These are phyloP conservation scores for Eucalyptus lansdowneana DNA, from an alignment of 345 rosid species.

Conservation along the genomic window DNA sequence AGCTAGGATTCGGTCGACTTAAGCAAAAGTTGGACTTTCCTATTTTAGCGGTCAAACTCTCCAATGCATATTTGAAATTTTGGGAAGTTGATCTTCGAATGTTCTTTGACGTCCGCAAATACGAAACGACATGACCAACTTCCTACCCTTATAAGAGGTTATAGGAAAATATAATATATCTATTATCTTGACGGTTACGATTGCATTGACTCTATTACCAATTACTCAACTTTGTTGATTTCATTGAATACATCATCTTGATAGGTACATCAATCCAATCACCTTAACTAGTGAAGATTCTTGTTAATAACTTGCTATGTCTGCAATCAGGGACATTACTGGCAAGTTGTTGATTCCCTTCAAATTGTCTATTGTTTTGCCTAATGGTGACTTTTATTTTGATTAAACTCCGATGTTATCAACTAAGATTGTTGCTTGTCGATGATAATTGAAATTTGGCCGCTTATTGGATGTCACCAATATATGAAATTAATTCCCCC, in stretches of 20 bases:
- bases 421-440: not conserved
- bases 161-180: not conserved
- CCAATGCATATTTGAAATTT: too few species aligned
- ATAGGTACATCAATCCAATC: not conserved
- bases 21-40: too few species aligned
- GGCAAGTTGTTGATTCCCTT: not conserved
- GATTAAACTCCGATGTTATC: not conserved
- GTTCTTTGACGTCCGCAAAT: too few species aligned
- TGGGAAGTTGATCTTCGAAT: too few species aligned
- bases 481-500: not conserved
- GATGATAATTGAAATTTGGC: not conserved
- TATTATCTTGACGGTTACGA: too few species aligned
- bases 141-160: not conserved
- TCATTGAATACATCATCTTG: not conserved
- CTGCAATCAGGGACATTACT: not conserved
- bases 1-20: too few species aligned
- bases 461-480: not conserved
- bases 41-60: too few species aligned
- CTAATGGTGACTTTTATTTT: not conserved
- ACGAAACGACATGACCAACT: not conserved
- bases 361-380: not conserved
- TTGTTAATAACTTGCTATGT: not conserved
- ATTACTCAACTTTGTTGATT: too few species aligned
- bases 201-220: not conserved
- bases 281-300: not conserved